A percentile compares a stretch with the other conserved stretches of the same genome.
These are phyloP conservation scores for Lepiota venenata DNA, from an alignment of 768 basidiomycete genomes.

Conservation along the genomic window DNA sequence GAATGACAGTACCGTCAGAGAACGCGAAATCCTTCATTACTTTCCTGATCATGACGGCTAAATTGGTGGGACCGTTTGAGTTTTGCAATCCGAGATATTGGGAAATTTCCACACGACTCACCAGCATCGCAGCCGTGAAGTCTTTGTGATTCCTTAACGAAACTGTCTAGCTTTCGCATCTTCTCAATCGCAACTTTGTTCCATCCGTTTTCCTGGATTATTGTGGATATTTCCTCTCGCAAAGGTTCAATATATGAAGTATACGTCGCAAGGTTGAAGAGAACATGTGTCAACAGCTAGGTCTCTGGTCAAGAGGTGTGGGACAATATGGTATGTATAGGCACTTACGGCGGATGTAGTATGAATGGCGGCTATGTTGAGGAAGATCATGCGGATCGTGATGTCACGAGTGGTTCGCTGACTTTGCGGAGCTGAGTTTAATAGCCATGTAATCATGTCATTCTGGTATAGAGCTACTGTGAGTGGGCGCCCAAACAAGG, in stretches of 20 bases:
- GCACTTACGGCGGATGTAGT: conserved; percentile 34
- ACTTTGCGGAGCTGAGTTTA: conserved; percentile 26
- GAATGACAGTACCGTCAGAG: conserved; percentile 40
- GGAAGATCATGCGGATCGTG: conserved; percentile 25
- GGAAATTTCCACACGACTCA: conserved; percentile 12
- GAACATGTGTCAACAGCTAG: conserved; percentile 33
- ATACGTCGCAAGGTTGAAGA: conserved; percentile 33
- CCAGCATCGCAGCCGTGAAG: conserved; percentile 26
- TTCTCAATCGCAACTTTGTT: conserved; percentile 29
- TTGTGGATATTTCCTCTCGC: conserved; percentile 34
- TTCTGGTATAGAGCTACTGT: conserved; percentile 21
- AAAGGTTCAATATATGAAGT: conserved; percentile 32
- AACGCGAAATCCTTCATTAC: conserved; percentile 39
- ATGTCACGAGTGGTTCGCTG: conserved; percentile 24
- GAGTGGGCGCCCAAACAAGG: not conserved
- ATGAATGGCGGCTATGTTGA: conserved; percentile 36
- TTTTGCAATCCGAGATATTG: not conserved
- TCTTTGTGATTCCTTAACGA: conserved; percentile 45
- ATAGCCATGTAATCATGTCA: conserved; percentile 36
- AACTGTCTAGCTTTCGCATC: conserved; percentile 47
- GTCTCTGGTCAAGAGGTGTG: not conserved
- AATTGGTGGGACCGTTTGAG: not conserved
- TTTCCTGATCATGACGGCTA: conserved; percentile 24
- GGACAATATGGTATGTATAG: not conserved
- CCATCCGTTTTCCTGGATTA: conserved; percentile 29